Conservation (phyloP, 2,329 filamentous ascomycete species). For the Didymella pinodella region DNA sequence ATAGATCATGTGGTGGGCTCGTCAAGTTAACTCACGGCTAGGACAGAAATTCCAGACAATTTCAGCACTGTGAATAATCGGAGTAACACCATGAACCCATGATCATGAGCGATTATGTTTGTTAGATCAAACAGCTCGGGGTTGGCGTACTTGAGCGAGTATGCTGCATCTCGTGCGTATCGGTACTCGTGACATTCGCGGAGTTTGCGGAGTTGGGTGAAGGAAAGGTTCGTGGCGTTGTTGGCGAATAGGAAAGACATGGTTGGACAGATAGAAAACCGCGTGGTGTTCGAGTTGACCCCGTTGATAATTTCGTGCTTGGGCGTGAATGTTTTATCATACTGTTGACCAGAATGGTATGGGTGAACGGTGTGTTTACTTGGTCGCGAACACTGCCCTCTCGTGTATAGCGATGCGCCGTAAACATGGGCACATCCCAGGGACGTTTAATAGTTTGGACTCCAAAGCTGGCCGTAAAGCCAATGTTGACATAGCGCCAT, state of each 20-base stretch:
- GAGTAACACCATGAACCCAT: neutral
- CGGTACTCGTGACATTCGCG: neutral
- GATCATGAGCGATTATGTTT: neutral
- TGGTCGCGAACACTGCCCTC: neutral
- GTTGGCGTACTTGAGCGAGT: neutral
- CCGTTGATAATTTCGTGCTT: neutral
- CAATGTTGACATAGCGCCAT: neutral
- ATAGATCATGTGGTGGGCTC: neutral
- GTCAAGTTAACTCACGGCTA: neutral
- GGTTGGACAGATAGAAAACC: too few relatives aligned
- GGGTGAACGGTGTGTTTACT: neutral
- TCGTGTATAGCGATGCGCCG: neutral
- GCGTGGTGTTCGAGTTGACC: neutral
- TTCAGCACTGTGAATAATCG: too few relatives aligned
- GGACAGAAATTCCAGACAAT: neutral
- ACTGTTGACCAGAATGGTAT: neutral
- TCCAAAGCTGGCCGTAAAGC: neutral
- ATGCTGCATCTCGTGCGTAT: neutral
- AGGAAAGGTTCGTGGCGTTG: neutral
- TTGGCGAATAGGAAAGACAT: neutral
- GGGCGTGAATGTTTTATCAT: too few relatives aligned
- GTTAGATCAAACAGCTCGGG: neutral
- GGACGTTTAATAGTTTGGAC: neutral
- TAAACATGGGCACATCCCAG: too few relatives aligned
- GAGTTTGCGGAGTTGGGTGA: neutral